A percentile compares a stretch with the other conserved stretches of the same genome.
phyloP scores from a whole-genome alignment of 1,139 yeast genomes.

The Protomyces pachydermus region DNA sequence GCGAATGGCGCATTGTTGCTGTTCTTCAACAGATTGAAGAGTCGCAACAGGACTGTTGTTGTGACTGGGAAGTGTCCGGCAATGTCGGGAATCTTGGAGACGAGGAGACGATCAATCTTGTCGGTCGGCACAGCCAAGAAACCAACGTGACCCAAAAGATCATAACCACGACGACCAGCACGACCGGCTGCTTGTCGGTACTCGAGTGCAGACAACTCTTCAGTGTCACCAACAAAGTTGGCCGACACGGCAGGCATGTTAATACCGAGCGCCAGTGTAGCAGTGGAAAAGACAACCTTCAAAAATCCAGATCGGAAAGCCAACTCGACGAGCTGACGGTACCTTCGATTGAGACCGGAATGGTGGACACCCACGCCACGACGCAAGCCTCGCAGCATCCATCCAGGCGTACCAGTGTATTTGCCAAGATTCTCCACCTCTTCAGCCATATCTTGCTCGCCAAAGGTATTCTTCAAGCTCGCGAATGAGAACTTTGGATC shows the following conservation, averaged over 20 bases:
- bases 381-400: slow-evolving; percentile 27
- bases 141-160: slow-evolving; percentile 28
- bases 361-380: slow-evolving; percentile 28
- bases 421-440: slow-evolving; percentile 25
- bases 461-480: slow-evolving; percentile 27
- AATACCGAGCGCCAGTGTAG: slow-evolving; percentile 28
- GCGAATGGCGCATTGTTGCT: slow-evolving; percentile 26
- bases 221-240: slow-evolving; percentile 28
- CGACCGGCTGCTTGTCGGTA: slow-evolving; percentile 30
- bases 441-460: slow-evolving; percentile 28
- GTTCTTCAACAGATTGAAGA: slow-evolving; percentile 20
- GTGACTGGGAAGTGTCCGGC: slow-evolving; percentile 28
- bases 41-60: slow-evolving; percentile 21
- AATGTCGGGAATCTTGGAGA: slow-evolving; percentile 26
- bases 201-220: slow-evolving; percentile 25
- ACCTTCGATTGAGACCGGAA: slow-evolving; percentile 27
- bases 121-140: slow-evolving; percentile 28
- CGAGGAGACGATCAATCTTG: slow-evolving; percentile 28
- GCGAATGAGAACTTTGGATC: slow-evolving; percentile 28
- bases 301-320: slow-evolving; percentile 28
- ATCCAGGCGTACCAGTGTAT: slow-evolving; percentile 21
- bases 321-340: slow-evolving; percentile 28
- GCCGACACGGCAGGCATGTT: slow-evolving; percentile 29
- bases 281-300: slow-evolving; percentile 27
- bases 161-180: slow-evolving; percentile 30